Conservation (phyloP, 202 grass and related monocot species). For the Dendrocalamus latiflorus region DNA sequence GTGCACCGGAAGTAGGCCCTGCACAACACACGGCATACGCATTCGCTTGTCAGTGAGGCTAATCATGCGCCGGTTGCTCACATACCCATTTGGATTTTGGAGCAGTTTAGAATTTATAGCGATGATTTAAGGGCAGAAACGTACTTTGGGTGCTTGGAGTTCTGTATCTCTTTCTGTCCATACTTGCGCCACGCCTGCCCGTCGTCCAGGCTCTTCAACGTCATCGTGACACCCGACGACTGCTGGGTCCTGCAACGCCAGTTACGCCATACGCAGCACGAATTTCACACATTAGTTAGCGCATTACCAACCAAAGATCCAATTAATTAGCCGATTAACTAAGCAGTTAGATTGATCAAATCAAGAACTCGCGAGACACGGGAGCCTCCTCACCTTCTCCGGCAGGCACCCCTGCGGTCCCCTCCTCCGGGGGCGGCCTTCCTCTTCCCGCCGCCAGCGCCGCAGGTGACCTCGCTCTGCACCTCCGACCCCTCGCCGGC, state of each 20-base stretch:
- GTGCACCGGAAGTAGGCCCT: constrained; percentile 81
- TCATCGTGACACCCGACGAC: neutral
- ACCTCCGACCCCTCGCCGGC: constrained; percentile 15
- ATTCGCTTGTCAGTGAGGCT: neutral
- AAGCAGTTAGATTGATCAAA: neutral
- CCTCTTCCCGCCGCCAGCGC: constrained; percentile 28
- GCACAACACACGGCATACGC: neutral
- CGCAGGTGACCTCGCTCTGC: constrained; percentile 45
- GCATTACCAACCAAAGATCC: neutral
- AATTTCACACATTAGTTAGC: neutral
- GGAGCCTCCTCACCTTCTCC: constrained; percentile 37
- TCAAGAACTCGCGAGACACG: neutral
- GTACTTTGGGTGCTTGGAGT: constrained; percentile 51
- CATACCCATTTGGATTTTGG: neutral
- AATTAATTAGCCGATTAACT: neutral
- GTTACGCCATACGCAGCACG: too few species aligned
- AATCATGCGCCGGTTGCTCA: too few species aligned
- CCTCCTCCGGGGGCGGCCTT: constrained; percentile 1
- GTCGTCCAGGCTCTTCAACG: constrained; percentile 32
- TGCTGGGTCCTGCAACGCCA: constrained; percentile 21
- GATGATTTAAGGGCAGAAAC: neutral
- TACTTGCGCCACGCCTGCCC: constrained; percentile 69
- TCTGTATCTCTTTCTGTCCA: constrained; percentile 67
- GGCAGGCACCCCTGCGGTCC: neutral
- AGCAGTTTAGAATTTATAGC: neutral